phyloP scores from a whole-genome alignment of 2,329 filamentous ascomycete genomes.

The Fusarium subglutinans region DNA sequence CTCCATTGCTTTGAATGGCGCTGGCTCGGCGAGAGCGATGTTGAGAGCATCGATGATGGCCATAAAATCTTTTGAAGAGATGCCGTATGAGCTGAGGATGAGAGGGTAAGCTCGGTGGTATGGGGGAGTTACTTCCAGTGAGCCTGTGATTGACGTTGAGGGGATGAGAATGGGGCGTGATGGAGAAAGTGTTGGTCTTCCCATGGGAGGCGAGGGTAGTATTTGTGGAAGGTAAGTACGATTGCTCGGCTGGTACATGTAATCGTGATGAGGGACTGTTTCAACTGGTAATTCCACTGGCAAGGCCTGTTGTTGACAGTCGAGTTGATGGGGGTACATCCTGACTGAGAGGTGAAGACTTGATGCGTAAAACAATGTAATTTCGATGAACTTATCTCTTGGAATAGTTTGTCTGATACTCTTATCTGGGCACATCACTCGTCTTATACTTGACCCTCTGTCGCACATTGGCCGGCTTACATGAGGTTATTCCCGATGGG shows the following conservation, averaged over 20 bases:
- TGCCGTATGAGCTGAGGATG: background rate
- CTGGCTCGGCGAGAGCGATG: background rate
- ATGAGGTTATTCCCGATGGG: slow-evolving; percentile 9
- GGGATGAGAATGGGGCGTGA: slow-evolving; percentile 4
- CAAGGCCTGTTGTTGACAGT: background rate
- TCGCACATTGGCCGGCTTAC: background rate
- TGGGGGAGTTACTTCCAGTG: background rate
- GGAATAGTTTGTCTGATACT: background rate
- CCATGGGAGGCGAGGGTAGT: no score
- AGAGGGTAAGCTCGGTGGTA: slow-evolving; percentile 17
- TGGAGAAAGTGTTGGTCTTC: background rate
- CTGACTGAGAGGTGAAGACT: no score
- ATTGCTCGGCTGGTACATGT: background rate
- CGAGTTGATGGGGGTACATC: background rate
- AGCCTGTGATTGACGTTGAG: background rate
- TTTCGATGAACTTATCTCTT: background rate
- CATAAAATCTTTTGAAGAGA: background rate
- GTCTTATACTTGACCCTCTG: background rate
- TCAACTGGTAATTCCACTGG: background rate
- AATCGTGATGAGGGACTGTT: background rate
- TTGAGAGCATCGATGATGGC: background rate
- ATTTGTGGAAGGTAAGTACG: background rate
- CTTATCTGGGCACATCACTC: background rate
- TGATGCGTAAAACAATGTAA: no score
- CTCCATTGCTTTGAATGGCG: slow-evolving; percentile 1